Evolutionary conservation across 2,329 filamentous ascomycete species (phyloP).

Genomic region (Scedosporium apiospermum): DNA sequence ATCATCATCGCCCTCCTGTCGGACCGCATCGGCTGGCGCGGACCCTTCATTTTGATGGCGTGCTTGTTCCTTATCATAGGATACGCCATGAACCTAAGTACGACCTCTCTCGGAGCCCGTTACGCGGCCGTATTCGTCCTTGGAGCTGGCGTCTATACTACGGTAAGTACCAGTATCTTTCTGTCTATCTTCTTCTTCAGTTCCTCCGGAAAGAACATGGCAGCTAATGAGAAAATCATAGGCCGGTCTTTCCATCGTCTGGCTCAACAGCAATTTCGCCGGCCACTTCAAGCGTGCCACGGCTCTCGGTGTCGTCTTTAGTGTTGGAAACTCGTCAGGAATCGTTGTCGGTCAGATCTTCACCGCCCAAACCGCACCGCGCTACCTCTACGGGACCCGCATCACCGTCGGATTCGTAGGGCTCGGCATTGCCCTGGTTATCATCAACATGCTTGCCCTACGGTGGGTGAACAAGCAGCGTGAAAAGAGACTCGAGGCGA

Average conservation of each 20-base stretch:
- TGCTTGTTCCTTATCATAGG: constrained; percentile 16
- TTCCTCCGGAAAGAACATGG: constrained; percentile 11
- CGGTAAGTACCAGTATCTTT: too few relatives aligned
- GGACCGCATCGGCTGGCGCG: constrained; percentile 16
- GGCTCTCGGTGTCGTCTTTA: constrained; percentile 34
- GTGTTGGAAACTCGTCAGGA: constrained; percentile 36
- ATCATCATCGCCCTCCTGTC: too few relatives aligned
- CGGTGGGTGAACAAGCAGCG: constrained; percentile 19
- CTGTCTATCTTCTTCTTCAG: too few relatives aligned
- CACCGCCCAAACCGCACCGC: constrained; percentile 16
- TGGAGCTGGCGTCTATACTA: too few relatives aligned
- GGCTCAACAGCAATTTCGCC: constrained; percentile 37
- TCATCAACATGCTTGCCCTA: constrained; percentile 17
- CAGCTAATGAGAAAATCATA: constrained; percentile 15
- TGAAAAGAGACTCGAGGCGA: constrained; percentile 14
- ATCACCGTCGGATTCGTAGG: constrained; percentile 18
- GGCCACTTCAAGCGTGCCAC: constrained; percentile 37
- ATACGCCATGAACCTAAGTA: too few relatives aligned
- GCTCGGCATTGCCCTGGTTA: constrained; percentile 16
- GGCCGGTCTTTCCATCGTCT: constrained; percentile 28
- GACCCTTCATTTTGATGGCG: constrained; percentile 8
- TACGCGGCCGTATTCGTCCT: too few relatives aligned
- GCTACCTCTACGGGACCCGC: constrained; percentile 20
- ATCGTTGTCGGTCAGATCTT: constrained; percentile 38
- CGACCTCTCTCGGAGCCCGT: too few relatives aligned